Evolutionary conservation across 345 rosid species (phyloP).

Genomic region (Populus simonii): DNA sequence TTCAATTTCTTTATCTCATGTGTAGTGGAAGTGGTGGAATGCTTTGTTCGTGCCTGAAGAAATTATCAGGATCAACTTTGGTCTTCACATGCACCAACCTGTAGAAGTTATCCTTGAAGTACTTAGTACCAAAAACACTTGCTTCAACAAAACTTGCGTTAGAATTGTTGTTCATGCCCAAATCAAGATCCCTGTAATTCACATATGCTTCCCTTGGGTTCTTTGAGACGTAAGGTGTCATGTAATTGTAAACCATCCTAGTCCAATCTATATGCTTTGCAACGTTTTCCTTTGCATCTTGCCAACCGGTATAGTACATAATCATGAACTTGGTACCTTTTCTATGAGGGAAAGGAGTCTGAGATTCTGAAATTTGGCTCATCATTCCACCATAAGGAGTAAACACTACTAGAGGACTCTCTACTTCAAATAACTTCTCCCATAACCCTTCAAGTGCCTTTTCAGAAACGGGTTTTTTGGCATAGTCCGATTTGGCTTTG

Average conservation of each 20-base stretch:
- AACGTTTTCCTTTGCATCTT: too few relatives aligned
- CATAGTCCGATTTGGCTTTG: constrained; percentile 40
- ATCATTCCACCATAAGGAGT: constrained; percentile 13
- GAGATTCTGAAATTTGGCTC: constrained; percentile 39
- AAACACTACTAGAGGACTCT: constrained; percentile 47
- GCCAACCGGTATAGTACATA: background rate
- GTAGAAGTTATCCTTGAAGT: too few relatives aligned
- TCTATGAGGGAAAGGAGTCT: constrained; percentile 32
- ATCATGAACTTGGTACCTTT: constrained; percentile 23
- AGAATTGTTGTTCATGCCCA: constrained; percentile 18
- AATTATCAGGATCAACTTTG: background rate
- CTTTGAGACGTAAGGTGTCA: too few relatives aligned
- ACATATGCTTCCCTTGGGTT: constrained; percentile 30
- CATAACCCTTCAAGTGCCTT: constrained; percentile 22
- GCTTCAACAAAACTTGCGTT: background rate
- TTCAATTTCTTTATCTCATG: too few relatives aligned
- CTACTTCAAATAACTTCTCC: constrained; percentile 39
- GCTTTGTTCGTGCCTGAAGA: constrained; percentile 19
- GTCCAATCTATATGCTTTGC: too few relatives aligned
- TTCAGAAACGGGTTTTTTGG: constrained; percentile 24
- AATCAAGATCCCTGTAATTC: constrained; percentile 16
- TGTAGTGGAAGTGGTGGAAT: background rate
- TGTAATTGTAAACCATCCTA: too few relatives aligned
- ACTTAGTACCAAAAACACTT: too few relatives aligned
- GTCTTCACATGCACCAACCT: too few relatives aligned